Percentiles rank a stretch among this genome's conserved stretches.
Conservation (phyloP, 1,284 basidiomycete species). For the Coniferiporia sulphurascens region DNA sequence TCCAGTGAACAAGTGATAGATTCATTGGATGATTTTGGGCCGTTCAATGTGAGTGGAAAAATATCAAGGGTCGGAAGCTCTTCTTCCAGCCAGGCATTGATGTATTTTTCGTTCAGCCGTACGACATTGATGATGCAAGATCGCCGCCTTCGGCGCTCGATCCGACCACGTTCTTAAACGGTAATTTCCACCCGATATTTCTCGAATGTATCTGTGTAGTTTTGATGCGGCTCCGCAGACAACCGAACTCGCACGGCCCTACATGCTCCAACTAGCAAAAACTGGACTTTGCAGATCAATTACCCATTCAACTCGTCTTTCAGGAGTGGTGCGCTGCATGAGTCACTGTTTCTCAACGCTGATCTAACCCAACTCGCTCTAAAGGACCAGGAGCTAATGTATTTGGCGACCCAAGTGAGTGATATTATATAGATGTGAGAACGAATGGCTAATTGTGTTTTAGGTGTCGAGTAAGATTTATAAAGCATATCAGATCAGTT, state of each 20-base stretch:
- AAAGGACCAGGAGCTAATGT: constrained; percentile 21
- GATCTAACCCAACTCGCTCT: constrained; percentile 8
- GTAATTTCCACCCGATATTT: constrained; percentile 31
- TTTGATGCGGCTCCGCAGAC: constrained; percentile 35
- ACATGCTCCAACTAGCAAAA: constrained; percentile 62
- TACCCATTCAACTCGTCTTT: constrained; percentile 47
- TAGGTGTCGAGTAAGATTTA: constrained; percentile 44
- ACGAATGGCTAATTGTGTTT: background rate
- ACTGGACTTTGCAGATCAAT: constrained; percentile 45
- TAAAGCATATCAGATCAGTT: background rate
- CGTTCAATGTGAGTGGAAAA: constrained; percentile 20
- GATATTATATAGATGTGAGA: background rate
- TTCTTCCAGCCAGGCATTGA: too few relatives aligned
- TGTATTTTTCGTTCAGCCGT: constrained; percentile 18
- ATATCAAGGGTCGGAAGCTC: background rate
- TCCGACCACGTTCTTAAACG: constrained; percentile 48
- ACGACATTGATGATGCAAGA: constrained; percentile 32
- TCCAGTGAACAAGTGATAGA: constrained; percentile 25
- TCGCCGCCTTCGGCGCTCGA: constrained; percentile 31
- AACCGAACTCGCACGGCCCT: constrained; percentile 49
- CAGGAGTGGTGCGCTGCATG: background rate
- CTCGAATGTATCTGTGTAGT: background rate
- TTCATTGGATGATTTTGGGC: constrained; percentile 12
- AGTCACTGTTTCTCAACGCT: constrained; percentile 10
- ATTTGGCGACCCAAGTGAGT: constrained; percentile 43